Percentiles rank a stretch among this genome's conserved stretches.
Evolutionary conservation across 1,284 basidiomycete genomes (phyloP).

Genomic region (Ceraceosorus guamensis): DNA sequence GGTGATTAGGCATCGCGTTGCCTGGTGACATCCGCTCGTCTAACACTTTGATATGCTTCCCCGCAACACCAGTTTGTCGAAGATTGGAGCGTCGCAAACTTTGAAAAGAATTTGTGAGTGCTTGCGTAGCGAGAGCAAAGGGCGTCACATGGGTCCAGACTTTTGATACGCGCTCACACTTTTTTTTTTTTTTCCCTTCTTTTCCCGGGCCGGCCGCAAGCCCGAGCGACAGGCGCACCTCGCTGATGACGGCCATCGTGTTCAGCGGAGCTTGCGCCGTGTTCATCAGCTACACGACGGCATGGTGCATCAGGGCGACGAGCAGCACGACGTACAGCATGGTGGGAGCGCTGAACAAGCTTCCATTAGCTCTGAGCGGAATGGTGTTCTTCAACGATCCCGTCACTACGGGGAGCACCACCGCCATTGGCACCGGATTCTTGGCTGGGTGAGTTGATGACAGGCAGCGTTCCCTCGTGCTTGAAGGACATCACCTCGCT

Average conservation of each 20-base stretch:
- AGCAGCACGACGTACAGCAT: constrained; percentile 98
- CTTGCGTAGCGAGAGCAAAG: not conserved
- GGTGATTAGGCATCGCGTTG: not conserved
- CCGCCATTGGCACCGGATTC: constrained; percentile 81
- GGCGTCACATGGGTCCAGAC: not conserved
- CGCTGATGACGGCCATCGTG: constrained; percentile 78
- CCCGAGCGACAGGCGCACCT: constrained; percentile 70
- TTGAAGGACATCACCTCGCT: not conserved
- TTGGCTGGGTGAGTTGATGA: constrained; percentile 60
- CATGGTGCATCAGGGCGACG: constrained; percentile 94
- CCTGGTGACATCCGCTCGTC: constrained; percentile 3
- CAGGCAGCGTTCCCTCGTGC: not conserved
- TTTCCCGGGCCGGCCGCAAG: constrained; percentile 51
- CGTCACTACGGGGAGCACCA: constrained; percentile 76
- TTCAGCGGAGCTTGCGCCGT: constrained; percentile 96
- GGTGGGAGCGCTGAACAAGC: constrained; percentile 97
- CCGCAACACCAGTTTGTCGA: constrained; percentile 58
- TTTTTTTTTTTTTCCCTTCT: constrained; percentile 7
- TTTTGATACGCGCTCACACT: not conserved
- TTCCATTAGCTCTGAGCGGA: constrained; percentile 68
- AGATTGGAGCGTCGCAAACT: constrained; percentile 76
- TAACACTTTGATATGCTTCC: constrained; percentile 1
- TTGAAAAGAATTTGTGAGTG: constrained; percentile 73
- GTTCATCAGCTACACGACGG: constrained; percentile 94
- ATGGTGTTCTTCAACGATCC: constrained; percentile 60